Evolutionary conservation across 2,329 filamentous ascomycete genomes (phyloP).

Genomic region (Fusarium metavorans): DNA sequence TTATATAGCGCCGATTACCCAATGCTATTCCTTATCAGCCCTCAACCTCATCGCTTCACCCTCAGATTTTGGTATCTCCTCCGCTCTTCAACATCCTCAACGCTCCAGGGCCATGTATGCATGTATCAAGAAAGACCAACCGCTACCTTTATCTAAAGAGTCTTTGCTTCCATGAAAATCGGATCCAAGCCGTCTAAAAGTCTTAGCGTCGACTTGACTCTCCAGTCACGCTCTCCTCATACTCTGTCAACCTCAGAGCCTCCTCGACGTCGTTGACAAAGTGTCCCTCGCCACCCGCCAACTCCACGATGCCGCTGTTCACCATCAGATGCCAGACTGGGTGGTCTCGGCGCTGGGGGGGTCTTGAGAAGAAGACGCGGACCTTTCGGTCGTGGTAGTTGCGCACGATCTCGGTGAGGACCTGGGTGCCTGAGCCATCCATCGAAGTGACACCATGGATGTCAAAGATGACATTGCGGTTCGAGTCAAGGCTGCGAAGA

Average conservation of each 20-base stretch:
- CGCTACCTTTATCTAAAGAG: not conserved
- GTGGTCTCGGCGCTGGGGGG: slow-evolving; percentile 59
- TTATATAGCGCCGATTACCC: not conserved
- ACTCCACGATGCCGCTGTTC: slow-evolving; percentile 84
- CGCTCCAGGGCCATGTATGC: not conserved
- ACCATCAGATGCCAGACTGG: slow-evolving; percentile 80
- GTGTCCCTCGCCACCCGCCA: slow-evolving; percentile 80
- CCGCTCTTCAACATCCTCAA: slow-evolving; percentile 9
- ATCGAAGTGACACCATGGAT: slow-evolving; percentile 97
- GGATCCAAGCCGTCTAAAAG: not conserved
- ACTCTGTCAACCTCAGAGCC: slow-evolving; percentile 83
- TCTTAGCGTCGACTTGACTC: slow-evolving; percentile 35
- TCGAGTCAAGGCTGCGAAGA: slow-evolving; percentile 81
- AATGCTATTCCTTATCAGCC: slow-evolving; percentile 10
- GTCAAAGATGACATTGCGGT: slow-evolving; percentile 94
- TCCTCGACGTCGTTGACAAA: slow-evolving; percentile 89
- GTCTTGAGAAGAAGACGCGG: slow-evolving; percentile 78
- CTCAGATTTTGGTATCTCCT: slow-evolving; percentile 26
- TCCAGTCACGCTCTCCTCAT: slow-evolving; percentile 64
- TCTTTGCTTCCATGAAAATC: not conserved
- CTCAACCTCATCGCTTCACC: slow-evolving; percentile 4
- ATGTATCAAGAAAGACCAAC: not conserved
- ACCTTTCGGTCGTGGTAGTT: slow-evolving; percentile 83
- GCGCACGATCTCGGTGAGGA: slow-evolving; percentile 88
- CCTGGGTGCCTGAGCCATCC: slow-evolving; percentile 93